phyloP scores from a whole-genome alignment of 1,284 basidiomycete genomes.

The Salmacisia buchloeana region DNA sequence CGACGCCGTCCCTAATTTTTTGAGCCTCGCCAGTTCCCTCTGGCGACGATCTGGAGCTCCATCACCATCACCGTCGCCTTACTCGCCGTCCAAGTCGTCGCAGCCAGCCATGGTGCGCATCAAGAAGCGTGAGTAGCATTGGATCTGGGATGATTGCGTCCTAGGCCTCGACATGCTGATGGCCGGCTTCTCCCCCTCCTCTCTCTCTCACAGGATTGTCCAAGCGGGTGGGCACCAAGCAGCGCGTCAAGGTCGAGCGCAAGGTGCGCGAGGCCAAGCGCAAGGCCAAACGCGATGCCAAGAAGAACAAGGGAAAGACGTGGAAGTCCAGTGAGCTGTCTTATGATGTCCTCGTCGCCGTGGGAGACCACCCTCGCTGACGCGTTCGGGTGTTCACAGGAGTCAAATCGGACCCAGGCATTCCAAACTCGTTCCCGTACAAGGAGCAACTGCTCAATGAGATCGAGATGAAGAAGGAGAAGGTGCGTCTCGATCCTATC shows the following conservation, averaged over 20 bases:
- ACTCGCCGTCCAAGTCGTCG: neutral
- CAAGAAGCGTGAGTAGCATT: constrained; percentile 3
- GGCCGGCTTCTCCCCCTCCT: neutral
- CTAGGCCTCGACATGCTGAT: neutral
- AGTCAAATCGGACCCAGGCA: constrained; percentile 80
- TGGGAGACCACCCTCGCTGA: neutral
- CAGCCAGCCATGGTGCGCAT: constrained; percentile 5
- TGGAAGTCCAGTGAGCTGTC: constrained; percentile 49
- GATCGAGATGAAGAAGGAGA: constrained; percentile 37
- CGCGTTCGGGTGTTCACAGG: constrained; percentile 35
- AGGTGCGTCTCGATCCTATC: too few relatives aligned
- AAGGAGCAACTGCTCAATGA: constrained; percentile 95
- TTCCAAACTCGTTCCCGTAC: constrained; percentile 94
- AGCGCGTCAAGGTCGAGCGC: constrained; percentile 43
- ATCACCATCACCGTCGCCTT: too few relatives aligned
- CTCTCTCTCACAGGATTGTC: neutral
- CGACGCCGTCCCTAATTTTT: neutral
- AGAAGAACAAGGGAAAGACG: constrained; percentile 84
- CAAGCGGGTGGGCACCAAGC: constrained; percentile 8
- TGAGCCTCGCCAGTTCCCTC: neutral
- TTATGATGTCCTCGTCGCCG: too few relatives aligned
- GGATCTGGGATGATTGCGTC: neutral
- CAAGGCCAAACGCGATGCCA: constrained; percentile 60
- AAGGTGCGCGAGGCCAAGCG: constrained; percentile 48
- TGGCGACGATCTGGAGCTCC: neutral